Percentiles rank a stretch among this genome's conserved stretches.
Conservation (phyloP, 306 rosid species). For the Prunus mume region DNA sequence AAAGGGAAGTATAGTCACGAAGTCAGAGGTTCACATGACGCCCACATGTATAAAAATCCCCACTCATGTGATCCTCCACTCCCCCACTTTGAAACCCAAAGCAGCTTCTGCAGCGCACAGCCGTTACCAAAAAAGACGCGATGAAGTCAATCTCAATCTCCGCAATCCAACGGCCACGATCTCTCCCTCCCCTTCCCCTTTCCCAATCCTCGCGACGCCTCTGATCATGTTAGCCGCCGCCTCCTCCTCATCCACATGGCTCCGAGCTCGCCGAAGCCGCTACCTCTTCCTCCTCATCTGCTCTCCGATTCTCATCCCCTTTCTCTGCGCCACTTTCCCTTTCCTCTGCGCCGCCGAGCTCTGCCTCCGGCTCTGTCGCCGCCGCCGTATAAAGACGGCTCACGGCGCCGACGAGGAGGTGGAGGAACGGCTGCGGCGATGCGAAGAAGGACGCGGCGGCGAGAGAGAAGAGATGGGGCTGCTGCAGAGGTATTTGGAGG, state of each 20-base stretch:
- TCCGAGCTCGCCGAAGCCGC: conserved; percentile 33
- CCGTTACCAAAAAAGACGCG: not conserved
- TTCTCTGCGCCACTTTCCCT: conserved; percentile 35
- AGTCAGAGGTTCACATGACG: not conserved
- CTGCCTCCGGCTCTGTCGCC: conserved; percentile 23
- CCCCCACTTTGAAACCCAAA: not conserved
- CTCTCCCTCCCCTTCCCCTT: not conserved
- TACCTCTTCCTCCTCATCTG: conserved; percentile 20
- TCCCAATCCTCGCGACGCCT: not conserved
- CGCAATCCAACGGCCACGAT: not conserved
- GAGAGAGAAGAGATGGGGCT: conserved; percentile 22
- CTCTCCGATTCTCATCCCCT: conserved; percentile 36
- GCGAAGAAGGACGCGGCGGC: conserved; percentile 39
- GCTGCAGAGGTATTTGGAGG: conserved; percentile 47
- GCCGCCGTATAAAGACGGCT: conserved; percentile 7
- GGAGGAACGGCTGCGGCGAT: conserved; percentile 22
- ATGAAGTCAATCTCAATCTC: conserved; percentile 7
- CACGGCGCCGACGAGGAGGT: not conserved
- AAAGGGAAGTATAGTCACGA: not conserved
- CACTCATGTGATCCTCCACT: not conserved
- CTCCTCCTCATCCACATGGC: conserved; percentile 25
- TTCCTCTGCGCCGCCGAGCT: conserved; percentile 37
- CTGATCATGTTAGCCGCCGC: conserved; percentile 34
- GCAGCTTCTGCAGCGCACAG: not conserved
- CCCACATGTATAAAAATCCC: not conserved